Evolutionary conservation across 768 basidiomycete genomes (phyloP), one percentile per base, ranked within the genome.

Genomic region (Boletus edulis): DNA sequence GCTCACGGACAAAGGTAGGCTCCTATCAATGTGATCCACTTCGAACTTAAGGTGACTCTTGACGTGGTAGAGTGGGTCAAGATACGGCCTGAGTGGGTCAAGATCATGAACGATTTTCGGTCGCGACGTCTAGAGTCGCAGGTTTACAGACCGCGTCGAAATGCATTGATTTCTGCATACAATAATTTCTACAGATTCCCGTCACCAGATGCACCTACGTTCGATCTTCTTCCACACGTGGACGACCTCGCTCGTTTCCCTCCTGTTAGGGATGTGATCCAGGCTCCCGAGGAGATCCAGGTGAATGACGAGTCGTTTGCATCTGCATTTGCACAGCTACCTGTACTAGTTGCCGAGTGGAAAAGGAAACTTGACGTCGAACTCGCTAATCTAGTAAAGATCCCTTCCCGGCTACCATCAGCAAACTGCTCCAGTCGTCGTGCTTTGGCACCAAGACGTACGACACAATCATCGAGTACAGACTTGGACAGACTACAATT

Each of bases 141-240:
- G 27, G 5, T 35, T 35, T 57, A 49, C 47, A n/a, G 12, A 1
- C 52, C 55, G 2, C 64, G 61, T 43, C 55, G 58, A 45, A 18
- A 20, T 17, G 39, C 3, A 5, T 32, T 65, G 11, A 18, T 40
- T 8, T 12, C 9, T 2, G 52, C 49, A 46, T 66, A 66, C 41
- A 6, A 15, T 29, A 46, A 20, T 42, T 65, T 55, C 13, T 40
- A 55, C 31, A 56, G 22, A n/a, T 9, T 13, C 18, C 45, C 57
- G 27, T 37, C 50, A 17, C 45, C 50, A 6, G 51, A 52, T 43
- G 20, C 47, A 14, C 57, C 39, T 12, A 31, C 20, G 5, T 32
- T 48, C 17, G 51, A 49, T 20, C 38, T 62, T 13, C 53, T 62
- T 9, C 63, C 64, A n/a, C 57, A 62, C 20, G 47, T 52, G 18